These are phyloP conservation scores for Nemania sp. DNA, from an alignment of 2,329 filamentous ascomycete species.

Conservation along the genomic window DNA sequence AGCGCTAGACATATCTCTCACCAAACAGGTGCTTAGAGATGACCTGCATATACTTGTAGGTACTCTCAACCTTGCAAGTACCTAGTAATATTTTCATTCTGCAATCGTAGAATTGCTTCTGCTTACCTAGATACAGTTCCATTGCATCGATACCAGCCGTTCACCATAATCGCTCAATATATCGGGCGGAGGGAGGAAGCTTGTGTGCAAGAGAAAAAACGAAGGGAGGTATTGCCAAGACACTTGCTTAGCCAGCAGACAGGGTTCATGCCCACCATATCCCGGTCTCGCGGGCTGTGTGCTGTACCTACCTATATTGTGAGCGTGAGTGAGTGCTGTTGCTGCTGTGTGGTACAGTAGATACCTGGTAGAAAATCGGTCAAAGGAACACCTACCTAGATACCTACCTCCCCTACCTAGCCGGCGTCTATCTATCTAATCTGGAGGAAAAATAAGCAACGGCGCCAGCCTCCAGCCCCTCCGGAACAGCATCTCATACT, in stretches of 20 bases:
- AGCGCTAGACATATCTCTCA: neutral
- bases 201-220: neutral
- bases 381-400: constrained; percentile 30
- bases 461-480: constrained; percentile 36
- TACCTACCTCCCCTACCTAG: neutral
- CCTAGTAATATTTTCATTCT: no score
- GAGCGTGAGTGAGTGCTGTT: constrained; percentile 9
- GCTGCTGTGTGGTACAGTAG: no score
- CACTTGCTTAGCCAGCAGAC: constrained; percentile 14
- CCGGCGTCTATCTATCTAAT: neutral
- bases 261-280: constrained; percentile 23
- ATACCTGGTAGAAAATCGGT: constrained; percentile 46
- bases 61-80: no score
- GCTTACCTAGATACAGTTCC: no score
- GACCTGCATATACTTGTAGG: no score
- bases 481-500: constrained; percentile 36
- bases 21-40: no score
- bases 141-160: neutral
- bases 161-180: neutral
- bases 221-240: constrained; percentile 28
- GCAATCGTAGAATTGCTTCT: no score
- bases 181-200: neutral
- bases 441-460: constrained; percentile 32
- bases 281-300: constrained; percentile 22
- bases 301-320: no score